Evolutionary conservation across 192 early-diverging fungal genomes (phyloP), one percentile per base, ranked within the genome.

Genomic region (Gamsiella multidivaricata): DNA sequence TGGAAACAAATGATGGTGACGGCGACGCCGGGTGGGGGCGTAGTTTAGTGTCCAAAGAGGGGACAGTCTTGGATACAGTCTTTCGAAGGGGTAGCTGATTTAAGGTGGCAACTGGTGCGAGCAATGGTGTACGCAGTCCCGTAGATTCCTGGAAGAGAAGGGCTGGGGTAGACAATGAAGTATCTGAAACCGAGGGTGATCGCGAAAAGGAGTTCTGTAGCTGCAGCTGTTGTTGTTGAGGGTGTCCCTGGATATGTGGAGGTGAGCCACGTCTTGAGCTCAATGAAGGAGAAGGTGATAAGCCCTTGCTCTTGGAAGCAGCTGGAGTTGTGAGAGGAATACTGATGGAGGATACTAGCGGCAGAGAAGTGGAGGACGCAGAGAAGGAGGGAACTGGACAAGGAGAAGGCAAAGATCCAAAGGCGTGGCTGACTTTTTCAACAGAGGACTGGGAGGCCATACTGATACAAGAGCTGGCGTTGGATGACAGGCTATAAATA

Each of bases 371-470:
- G 28, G 65, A 62, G 2, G 73, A 76, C 47, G 55, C 42, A 61
- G 73, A 76, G 46, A 61, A 56, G 31, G 53, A 61, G 36, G 49
- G 11, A 36, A 51, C 39, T 47, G 52, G 51, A 61, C 41, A 49
- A 54, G 51, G 59, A 62, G 47, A 54, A 76, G 64, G 73, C 64
- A 76, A 41, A 20, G 73, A 76, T 18, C 73, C 73, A 53, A 76
- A 67, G 11, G 73, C 73, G 49, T 68, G 59, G 12, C 62, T 58
- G 33, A 76, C 62, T 22, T 60, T 54, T 18, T 76, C 73, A 12
- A 37, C 36, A 50, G 47, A 74, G 56, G 14, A 55, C 43, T 68
- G 73, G 15, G 64, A 58, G 1, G 59, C 64, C 31, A 68, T 14
- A 31, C 73, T 76, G 39, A 61, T 2, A 20, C 32, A 49, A 9